A percentile compares a stretch with the other conserved stretches of the same genome.
Conservation (phyloP, 1,139 yeast species). For the Yarrowia galli region DNA sequence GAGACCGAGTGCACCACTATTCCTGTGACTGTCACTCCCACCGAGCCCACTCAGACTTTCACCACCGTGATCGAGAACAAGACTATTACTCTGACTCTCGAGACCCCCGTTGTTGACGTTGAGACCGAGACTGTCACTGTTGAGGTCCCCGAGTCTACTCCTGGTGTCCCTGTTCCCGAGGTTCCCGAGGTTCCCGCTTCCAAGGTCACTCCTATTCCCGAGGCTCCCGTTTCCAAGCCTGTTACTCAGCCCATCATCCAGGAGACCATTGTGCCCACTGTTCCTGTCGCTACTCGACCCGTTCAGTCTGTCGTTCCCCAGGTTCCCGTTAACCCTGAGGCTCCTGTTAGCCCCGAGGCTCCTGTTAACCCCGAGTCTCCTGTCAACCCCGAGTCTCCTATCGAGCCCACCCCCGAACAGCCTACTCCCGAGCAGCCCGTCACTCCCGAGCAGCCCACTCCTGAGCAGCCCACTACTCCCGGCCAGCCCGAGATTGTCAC, state of each 20-base stretch:
- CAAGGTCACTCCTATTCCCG: neutral
- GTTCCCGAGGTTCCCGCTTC: neutral
- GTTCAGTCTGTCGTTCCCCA: constrained; percentile 8
- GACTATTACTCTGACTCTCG: constrained; percentile 11
- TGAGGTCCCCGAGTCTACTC: neutral
- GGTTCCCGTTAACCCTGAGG: neutral
- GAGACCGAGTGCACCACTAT: constrained; percentile 13
- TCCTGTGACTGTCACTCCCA: constrained; percentile 16
- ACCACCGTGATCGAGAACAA: constrained; percentile 15
- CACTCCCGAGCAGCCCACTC: neutral
- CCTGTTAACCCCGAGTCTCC: neutral
- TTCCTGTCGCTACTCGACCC: constrained; percentile 11
- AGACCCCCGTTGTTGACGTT: constrained; percentile 4
- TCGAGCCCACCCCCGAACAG: neutral
- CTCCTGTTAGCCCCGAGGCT: neutral
- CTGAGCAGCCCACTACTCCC: neutral
- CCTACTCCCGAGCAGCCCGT: neutral
- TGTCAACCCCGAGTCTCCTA: neutral
- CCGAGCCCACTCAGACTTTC: constrained; percentile 21
- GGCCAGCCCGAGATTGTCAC: neutral
- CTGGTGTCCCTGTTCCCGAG: neutral
- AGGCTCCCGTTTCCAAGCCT: constrained; percentile 3
- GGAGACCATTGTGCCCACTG: constrained; percentile 16
- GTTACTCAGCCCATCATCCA: constrained; percentile 2
- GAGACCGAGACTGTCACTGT: neutral